Conservation (phyloP, 345 rosid species). For the Excoecaria cochinchinensis region DNA sequence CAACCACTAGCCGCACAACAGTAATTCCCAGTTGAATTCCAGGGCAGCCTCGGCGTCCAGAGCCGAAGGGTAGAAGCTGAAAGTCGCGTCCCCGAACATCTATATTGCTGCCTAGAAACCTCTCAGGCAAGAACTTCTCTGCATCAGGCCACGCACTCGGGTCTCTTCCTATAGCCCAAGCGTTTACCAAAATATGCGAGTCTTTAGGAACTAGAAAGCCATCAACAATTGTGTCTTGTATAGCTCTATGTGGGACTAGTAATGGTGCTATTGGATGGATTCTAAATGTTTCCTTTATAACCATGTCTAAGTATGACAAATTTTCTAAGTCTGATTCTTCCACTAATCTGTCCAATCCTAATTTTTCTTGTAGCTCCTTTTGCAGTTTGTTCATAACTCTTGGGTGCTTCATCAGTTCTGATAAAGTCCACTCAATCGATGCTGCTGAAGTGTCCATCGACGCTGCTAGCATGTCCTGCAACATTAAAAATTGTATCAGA, state of each 20-base stretch:
- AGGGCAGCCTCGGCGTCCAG: constrained; percentile 47
- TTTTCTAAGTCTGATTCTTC: constrained; percentile 46
- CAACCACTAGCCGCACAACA: constrained; percentile 30
- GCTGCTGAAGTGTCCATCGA: constrained; percentile 30
- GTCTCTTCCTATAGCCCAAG: constrained; percentile 48
- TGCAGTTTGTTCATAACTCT: constrained; percentile 35
- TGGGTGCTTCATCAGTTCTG: constrained; percentile 34
- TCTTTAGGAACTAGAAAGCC: constrained; percentile 37
- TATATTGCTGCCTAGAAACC: constrained; percentile 29
- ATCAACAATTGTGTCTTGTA: constrained; percentile 28
- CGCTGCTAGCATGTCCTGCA: constrained; percentile 26
- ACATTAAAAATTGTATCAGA: background rate
- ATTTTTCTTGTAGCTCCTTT: constrained; percentile 32
- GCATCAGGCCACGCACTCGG: constrained; percentile 33
- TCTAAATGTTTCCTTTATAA: constrained; percentile 45
- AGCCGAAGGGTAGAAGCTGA: constrained; percentile 48
- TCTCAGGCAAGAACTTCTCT: constrained; percentile 42
- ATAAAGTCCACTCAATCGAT: constrained; percentile 24
- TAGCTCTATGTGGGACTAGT: constrained; percentile 34
- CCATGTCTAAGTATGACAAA: constrained; percentile 39
- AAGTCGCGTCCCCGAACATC: constrained; percentile 42
- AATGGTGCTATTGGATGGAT: constrained; percentile 47
- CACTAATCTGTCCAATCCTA: constrained; percentile 41
- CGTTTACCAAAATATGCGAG: constrained; percentile 35
- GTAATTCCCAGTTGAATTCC: constrained; percentile 41